phyloP scores from a whole-genome alignment of 495 filamentous ascomycete genomes.

The Penicillium goetzii region DNA sequence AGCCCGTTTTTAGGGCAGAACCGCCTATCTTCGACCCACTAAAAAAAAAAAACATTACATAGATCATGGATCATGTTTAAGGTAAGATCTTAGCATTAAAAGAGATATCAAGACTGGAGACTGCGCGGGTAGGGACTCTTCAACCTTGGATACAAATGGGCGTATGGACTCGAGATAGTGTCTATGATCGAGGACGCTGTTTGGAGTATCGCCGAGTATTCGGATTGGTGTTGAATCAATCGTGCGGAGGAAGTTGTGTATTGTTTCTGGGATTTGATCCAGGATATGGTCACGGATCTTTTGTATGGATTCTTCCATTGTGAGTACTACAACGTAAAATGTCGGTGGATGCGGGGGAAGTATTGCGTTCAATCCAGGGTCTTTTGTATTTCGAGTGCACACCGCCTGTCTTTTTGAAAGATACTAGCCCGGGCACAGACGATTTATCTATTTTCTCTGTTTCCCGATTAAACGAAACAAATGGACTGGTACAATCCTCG shows the following conservation, averaged over 20 bases:
- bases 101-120: background rate
- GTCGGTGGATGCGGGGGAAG: too few relatives aligned
- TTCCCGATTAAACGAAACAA: too few relatives aligned
- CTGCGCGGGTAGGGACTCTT: conserved; percentile 12
- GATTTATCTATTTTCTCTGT: too few relatives aligned
- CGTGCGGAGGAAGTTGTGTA: conserved; percentile 1
- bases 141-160: conserved; percentile 16
- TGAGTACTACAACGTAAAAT: background rate
- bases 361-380: background rate
- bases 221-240: conserved; percentile 11
- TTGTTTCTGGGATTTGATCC: conserved; percentile 10
- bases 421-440: too few relatives aligned
- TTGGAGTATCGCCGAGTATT: conserved; percentile 24
- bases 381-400: too few relatives aligned
- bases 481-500: too few relatives aligned
- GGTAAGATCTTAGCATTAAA: too few relatives aligned
- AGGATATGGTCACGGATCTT: conserved; percentile 4
- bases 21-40: too few relatives aligned
- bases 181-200: conserved; percentile 17
- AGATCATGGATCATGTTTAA: too few relatives aligned
- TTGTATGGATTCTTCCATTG: background rate
- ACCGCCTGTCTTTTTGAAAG: too few relatives aligned
- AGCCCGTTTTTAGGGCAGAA: too few relatives aligned
- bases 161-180: conserved; percentile 18
- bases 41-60: too few relatives aligned